These are phyloP conservation scores for Piper betle DNA, from an alignment of 164 flowering plant species.

Conservation along the genomic window DNA sequence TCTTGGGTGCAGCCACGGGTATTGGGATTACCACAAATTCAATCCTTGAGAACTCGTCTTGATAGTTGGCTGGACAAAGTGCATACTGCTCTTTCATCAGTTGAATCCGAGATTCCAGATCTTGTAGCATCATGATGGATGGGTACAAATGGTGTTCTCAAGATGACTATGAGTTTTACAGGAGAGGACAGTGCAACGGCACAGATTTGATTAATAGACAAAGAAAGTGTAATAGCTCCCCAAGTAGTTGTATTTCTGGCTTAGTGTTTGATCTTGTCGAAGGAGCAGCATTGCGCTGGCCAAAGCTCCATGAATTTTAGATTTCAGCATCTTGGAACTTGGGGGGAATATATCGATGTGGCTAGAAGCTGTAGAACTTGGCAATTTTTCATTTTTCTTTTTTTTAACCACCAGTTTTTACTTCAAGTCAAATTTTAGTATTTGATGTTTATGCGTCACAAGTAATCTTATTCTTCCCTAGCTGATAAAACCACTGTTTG, in stretches of 20 bases:
- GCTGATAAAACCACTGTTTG: no score
- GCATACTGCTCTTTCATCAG: slow-evolving; percentile 60
- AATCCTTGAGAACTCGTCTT: slow-evolving; percentile 61
- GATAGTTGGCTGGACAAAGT: slow-evolving; percentile 83
- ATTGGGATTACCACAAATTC: slow-evolving; percentile 69
- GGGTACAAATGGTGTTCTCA: slow-evolving; percentile 2
- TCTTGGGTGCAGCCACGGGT: slow-evolving; percentile 98
- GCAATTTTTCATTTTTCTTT: no score
- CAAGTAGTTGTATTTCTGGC: neutral
- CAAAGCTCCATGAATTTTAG: no score
- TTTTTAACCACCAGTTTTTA: no score
- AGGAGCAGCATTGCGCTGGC: slow-evolving; percentile 5
- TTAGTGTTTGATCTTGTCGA: slow-evolving; percentile 1
- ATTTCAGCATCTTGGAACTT: no score
- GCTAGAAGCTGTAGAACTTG: no score
- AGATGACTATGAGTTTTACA: slow-evolving; percentile 2
- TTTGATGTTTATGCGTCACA: no score
- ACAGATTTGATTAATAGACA: neutral
- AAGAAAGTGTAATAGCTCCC: neutral
- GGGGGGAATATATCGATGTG: no score
- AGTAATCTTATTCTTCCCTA: no score
- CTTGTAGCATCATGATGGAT: slow-evolving; percentile 44
- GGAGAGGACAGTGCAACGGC: neutral
- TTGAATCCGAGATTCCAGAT: slow-evolving; percentile 92
- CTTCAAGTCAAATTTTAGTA: no score